Evolutionary conservation across 2,329 filamentous ascomycete species (phyloP), one percentile per base, ranked within the genome.

Genomic region (Lasiodiplodia theobromae): DNA sequence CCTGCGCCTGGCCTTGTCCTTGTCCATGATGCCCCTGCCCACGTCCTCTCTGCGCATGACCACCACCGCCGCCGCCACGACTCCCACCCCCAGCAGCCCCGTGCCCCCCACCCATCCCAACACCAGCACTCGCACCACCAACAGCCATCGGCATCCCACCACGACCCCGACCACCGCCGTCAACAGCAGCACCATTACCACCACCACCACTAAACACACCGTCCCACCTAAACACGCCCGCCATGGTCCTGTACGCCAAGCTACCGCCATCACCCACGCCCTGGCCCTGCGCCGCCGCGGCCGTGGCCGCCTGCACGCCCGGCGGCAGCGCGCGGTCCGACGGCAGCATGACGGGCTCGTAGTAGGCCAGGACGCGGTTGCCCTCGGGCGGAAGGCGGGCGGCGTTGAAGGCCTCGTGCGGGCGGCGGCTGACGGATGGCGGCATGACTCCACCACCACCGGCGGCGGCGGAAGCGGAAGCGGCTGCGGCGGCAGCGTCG

Each of bases 381-480:
- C 38, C 57, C 16, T 47, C 38, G 37, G 38, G 6, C 12, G 57
- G 57, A 16, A 60, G 21, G 14, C 57, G 37, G n/a, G 57, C 57
- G 23, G 57, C 38, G 56, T 37, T 37, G 56, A 44, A 12, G 53
- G 28, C 14, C 16, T 37, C 12, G 28, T n/a, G n/a, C n/a, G n/a
- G n/a, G n/a, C 10, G 28, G 0, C 16, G 25, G 23, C 12, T 34
- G 11, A 12, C 38, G 12, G 44, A 37, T 2, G 25, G 11, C 74
- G 78, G 21, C 74, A 75, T 18, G 71, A 71, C 54, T 8, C 18
- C n/a, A 47, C 18, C 3, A 47, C 7, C 14, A 11, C 44, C 44
- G 7, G 18, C 44, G 7, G 18, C 44, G 16, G 40, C 38, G 28
- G 28, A 4, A 71, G 71, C 31, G 70, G 69, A 31, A 63, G 65